These are phyloP conservation scores for Acanthamoeba culbertsoni DNA, from an alignment of 208 protist species.

Conservation along the genomic window DNA sequence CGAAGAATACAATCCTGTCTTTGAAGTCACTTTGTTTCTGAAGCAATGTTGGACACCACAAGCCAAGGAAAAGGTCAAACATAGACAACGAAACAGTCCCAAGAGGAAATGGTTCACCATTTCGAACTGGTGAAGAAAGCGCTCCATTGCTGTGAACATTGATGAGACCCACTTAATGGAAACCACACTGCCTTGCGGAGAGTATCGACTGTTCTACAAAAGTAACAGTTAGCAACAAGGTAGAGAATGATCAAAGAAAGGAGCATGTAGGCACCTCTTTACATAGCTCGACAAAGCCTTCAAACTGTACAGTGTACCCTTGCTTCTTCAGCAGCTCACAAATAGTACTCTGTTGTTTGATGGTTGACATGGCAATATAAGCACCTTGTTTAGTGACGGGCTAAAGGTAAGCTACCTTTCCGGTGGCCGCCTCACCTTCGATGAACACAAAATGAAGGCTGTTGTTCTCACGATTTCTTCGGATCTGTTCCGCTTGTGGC, in stretches of 20 bases:
- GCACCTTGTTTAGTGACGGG: neutral
- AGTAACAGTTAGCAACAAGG: neutral
- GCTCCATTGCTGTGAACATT: conserved; percentile 57
- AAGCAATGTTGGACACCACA: neutral
- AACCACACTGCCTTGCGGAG: conserved; percentile 32
- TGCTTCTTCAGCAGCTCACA: conserved; percentile 14
- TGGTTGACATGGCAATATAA: neutral
- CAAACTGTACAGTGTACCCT: conserved; percentile 37
- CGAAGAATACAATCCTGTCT: conserved; percentile 54
- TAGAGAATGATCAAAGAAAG: neutral
- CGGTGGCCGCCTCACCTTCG: conserved; percentile 35
- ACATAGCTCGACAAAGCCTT: conserved; percentile 52
- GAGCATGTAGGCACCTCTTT: neutral
- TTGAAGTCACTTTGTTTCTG: conserved; percentile 19
- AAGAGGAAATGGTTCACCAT: neutral
- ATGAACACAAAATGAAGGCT: conserved; percentile 63
- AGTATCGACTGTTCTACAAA: conserved; percentile 25
- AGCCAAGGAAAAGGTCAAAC: neutral
- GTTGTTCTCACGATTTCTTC: neutral
- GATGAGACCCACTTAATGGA: conserved; percentile 59
- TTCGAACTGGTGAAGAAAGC: conserved; percentile 5
- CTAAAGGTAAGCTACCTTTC: neutral
- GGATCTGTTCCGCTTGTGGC: neutral
- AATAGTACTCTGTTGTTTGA: neutral
- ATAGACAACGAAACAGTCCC: neutral